A percentile compares a stretch with the other conserved stretches of the same genome.
Evolutionary conservation across 352 stramenopile species (phyloP).

Genomic region (Phytophthora pisi): DNA sequence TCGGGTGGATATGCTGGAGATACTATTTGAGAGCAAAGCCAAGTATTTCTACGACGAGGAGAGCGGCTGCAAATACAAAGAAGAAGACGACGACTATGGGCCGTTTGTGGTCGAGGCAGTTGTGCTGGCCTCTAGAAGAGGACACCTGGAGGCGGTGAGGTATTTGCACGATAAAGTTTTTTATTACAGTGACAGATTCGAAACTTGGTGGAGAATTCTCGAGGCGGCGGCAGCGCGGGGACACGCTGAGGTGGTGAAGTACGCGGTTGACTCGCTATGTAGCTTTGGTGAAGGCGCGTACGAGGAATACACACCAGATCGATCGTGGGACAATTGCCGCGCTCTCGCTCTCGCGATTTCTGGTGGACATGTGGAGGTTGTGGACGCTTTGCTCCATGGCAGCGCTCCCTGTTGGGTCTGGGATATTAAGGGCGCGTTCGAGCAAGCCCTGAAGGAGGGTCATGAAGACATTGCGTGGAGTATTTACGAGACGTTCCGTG

Average conservation of each 20-base stretch:
- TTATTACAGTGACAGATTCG: too few relatives aligned
- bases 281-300: too few relatives aligned
- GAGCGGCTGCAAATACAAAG: not conserved
- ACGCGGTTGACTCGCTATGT: not conserved
- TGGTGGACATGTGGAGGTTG: slow-evolving; percentile 1
- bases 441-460: slow-evolving; percentile 2
- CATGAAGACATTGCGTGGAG: not conserved
- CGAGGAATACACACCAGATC: not conserved
- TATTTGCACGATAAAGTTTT: not conserved
- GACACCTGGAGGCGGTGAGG: slow-evolving; percentile 3
- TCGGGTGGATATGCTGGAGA: slow-evolving; percentile 2
- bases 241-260: slow-evolving; percentile 3
- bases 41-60: not conserved
- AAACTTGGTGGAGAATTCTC: not conserved
- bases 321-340: not conserved
- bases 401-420: not conserved
- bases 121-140: not conserved
- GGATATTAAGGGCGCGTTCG: not conserved
- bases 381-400: slow-evolving; percentile 8
- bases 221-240: not conserved
- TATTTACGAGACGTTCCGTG: slow-evolving; percentile 5
- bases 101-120: slow-evolving; percentile 2
- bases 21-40: not conserved
- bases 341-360: slow-evolving; percentile 1
- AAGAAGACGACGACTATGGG: too few relatives aligned